Percentiles rank a stretch among this genome's conserved stretches.
phyloP scores from a whole-genome alignment of 176 grass and related monocot species.

The Eremochloa ophiuroides region DNA sequence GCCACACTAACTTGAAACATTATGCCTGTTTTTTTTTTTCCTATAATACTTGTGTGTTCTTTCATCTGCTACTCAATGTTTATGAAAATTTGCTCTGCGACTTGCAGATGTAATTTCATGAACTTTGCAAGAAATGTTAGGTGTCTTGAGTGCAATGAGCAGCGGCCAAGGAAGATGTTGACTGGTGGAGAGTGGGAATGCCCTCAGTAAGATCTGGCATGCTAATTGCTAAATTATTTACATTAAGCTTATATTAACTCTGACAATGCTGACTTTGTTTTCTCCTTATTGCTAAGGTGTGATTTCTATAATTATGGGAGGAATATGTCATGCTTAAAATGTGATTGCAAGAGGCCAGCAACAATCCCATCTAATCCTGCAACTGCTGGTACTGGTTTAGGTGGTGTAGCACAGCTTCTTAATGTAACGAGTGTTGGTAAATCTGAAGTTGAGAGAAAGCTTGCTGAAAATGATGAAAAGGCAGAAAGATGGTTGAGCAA shows the following conservation, averaged over 20 bases:
- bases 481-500: constrained; percentile 78
- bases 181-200: constrained; percentile 95
- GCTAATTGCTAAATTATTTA: not conserved
- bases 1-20: not conserved
- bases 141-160: constrained; percentile 86
- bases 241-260: not conserved
- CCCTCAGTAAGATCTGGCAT: constrained; percentile 71
- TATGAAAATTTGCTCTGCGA: constrained; percentile 2
- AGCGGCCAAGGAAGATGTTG: constrained; percentile 64
- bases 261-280: constrained; percentile 27
- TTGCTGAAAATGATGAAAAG: constrained; percentile 65
- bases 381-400: constrained; percentile 25
- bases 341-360: constrained; percentile 69
- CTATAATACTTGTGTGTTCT: not conserved
- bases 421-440: constrained; percentile 40
- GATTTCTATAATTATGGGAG: constrained; percentile 85
- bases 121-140: constrained; percentile 80
- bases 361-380: constrained; percentile 36
- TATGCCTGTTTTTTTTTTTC: not conserved
- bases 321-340: constrained; percentile 88
- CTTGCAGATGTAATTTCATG: constrained; percentile 92
- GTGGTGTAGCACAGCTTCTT: constrained; percentile 60
- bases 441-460: constrained; percentile 64
- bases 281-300: constrained; percentile 55
- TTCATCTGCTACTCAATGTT: not conserved